A percentile compares a stretch with the other conserved stretches of the same genome.
These are phyloP conservation scores for Lentinula sp. DNA, from an alignment of 768 basidiomycete genomes.

Conservation along the genomic window DNA sequence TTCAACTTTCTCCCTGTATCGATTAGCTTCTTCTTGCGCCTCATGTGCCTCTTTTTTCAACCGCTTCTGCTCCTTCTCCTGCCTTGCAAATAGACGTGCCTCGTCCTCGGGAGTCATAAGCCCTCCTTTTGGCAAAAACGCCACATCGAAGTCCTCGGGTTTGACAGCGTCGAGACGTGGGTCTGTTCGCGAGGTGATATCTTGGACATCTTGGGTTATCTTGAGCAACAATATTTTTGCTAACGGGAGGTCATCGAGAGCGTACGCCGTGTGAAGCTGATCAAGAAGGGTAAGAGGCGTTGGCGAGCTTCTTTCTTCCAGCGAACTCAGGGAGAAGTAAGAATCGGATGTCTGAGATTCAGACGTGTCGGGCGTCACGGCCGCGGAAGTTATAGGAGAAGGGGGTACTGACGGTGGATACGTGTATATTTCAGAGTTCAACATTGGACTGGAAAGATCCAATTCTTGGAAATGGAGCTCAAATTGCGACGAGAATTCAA, in stretches of 20 bases:
- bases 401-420: not conserved
- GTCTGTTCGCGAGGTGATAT: conserved; percentile 46
- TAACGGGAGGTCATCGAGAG: conserved; percentile 59
- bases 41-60: conserved; percentile 11
- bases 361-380: not conserved
- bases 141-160: conserved; percentile 38
- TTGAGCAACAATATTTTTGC: conserved; percentile 60
- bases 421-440: not conserved
- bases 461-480: not conserved
- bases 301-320: not conserved
- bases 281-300: conserved; percentile 46
- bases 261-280: conserved; percentile 63
- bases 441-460: not conserved
- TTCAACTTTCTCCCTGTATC: not conserved
- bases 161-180: conserved; percentile 58
- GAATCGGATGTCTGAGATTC: not conserved
- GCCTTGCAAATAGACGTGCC: conserved; percentile 24
- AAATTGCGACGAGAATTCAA: not conserved
- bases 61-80: conserved; percentile 23
- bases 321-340: not conserved
- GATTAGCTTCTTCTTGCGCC: not conserved
- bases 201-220: conserved; percentile 52
- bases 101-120: conserved; percentile 26
- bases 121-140: conserved; percentile 31
- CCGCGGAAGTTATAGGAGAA: not conserved